phyloP scores from a whole-genome alignment of 2,329 filamentous ascomycete species.

The Myriangium duriaei region DNA sequence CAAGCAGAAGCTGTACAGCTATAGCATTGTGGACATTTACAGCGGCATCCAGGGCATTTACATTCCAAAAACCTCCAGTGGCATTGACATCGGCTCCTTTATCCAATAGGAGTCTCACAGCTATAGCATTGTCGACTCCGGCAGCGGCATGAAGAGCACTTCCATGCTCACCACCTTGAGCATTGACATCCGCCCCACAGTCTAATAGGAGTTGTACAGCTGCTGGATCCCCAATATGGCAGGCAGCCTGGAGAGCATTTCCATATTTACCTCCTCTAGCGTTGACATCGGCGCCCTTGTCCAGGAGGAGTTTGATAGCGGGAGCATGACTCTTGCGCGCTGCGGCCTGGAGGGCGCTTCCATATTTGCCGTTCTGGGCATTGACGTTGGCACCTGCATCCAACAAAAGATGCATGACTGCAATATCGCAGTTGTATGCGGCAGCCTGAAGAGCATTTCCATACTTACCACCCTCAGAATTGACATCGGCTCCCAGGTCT shows the following conservation, averaged over 20 bases:
- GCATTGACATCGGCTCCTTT: constrained; percentile 13
- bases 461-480: constrained; percentile 2
- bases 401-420: constrained; percentile 10
- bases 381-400: constrained; percentile 18
- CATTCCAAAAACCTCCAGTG: constrained; percentile 14
- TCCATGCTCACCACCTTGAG: constrained; percentile 9
- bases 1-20: neutral
- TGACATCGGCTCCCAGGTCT: constrained; percentile 9
- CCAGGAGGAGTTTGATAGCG: constrained; percentile 14
- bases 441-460: constrained; percentile 6
- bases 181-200: constrained; percentile 12
- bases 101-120: neutral
- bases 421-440: neutral
- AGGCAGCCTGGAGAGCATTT: constrained; percentile 15
- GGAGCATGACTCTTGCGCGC: neutral
- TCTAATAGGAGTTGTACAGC: constrained; percentile 12
- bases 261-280: constrained; percentile 4
- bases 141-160: constrained; percentile 17
- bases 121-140: neutral
- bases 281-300: constrained; percentile 17
- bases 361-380: constrained; percentile 14
- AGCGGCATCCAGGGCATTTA: constrained; percentile 20
- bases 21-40: constrained; percentile 7
- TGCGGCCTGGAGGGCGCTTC: constrained; percentile 15
- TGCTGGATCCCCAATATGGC: neutral